These are phyloP conservation scores for Cutaneotrichosporon cutaneum DNA, from an alignment of 1,284 basidiomycete species.

Conservation along the genomic window DNA sequence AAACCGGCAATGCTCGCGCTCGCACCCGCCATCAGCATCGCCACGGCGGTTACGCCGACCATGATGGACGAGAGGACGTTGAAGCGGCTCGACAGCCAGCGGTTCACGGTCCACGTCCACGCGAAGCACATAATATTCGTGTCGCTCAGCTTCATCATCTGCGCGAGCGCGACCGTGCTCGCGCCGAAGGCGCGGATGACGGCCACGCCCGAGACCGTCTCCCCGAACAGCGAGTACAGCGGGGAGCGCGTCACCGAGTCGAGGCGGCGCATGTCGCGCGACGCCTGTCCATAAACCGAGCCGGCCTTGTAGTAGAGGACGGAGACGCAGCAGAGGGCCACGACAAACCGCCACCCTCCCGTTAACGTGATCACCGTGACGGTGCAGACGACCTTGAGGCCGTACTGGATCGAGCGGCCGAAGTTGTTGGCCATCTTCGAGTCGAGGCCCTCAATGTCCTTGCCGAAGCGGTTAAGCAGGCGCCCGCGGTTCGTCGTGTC, in stretches of 20 bases:
- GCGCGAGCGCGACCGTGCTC: constrained; percentile 72
- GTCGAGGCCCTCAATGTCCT: constrained; percentile 91
- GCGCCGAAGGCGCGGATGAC: constrained; percentile 81
- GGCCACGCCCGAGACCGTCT: constrained; percentile 78
- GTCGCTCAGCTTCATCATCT: constrained; percentile 81
- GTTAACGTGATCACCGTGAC: constrained; percentile 67
- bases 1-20: constrained; percentile 77
- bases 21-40: constrained; percentile 68
- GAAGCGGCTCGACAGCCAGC: constrained; percentile 62
- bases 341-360: constrained; percentile 73
- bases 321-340: constrained; percentile 63
- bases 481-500: constrained; percentile 86
- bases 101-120: constrained; percentile 70
- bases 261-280: constrained; percentile 81
- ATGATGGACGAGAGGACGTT: constrained; percentile 73
- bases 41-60: constrained; percentile 68
- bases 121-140: constrained; percentile 75
- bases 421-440: constrained; percentile 82
- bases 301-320: constrained; percentile 57
- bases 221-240: constrained; percentile 86
- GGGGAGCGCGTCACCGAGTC: constrained; percentile 88
- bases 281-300: constrained; percentile 79
- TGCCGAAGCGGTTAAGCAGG: constrained; percentile 83
- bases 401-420: constrained; percentile 62
- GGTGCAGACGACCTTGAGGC: constrained; percentile 49